A percentile compares a stretch with the other conserved stretches of the same genome.
These are phyloP conservation scores for Asterochloris sp. DNA, from an alignment of 139 green algal species.

Conservation along the genomic window DNA sequence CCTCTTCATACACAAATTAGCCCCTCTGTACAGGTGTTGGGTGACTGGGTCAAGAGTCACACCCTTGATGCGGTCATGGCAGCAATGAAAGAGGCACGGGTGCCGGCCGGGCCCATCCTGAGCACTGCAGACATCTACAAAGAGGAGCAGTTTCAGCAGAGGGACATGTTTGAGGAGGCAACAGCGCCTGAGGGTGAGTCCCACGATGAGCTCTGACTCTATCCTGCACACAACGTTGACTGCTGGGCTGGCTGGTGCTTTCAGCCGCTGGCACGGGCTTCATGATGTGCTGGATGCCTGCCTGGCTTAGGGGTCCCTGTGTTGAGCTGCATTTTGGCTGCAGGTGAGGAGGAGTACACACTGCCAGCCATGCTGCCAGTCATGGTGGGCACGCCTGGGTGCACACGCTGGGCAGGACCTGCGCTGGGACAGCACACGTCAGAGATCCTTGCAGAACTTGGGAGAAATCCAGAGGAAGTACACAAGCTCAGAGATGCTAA, in stretches of 20 bases:
- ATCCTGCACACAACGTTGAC: neutral
- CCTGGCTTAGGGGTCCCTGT: no score
- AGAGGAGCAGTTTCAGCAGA: conserved; percentile 46
- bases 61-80: conserved; percentile 47
- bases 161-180: conserved; percentile 53
- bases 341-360: conserved; percentile 26
- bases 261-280: no score
- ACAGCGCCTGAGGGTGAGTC: conserved; percentile 23
- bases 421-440: conserved; percentile 70
- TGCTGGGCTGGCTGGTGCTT: neutral
- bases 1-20: neutral
- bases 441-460: conserved; percentile 41
- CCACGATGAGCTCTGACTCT: no score
- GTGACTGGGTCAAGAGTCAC: conserved; percentile 34
- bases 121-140: conserved; percentile 48
- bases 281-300: no score
- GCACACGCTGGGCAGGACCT: conserved; percentile 65
- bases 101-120: conserved; percentile 66
- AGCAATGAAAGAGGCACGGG: conserved; percentile 47
- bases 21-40: conserved; percentile 29
- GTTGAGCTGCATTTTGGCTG: neutral
- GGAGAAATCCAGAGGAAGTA: no score
- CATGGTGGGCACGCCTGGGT: conserved; percentile 32
- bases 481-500: no score
- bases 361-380: conserved; percentile 63